Evolutionary conservation across 2,329 filamentous ascomycete genomes (phyloP).

Genomic region (Alternaria ventricosa): DNA sequence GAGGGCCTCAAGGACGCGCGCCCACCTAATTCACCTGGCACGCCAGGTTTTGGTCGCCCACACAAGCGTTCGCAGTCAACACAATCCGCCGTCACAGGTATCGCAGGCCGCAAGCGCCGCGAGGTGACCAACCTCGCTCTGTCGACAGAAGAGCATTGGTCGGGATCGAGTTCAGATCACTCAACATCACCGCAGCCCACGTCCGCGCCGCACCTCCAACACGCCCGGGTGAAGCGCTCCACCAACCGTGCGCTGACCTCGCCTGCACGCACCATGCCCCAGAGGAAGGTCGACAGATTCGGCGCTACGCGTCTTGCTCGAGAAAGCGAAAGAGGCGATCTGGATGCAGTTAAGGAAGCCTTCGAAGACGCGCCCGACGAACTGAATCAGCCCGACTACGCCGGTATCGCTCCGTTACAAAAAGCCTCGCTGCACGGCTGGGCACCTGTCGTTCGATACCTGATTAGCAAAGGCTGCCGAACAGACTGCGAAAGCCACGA

Average conservation of each 20-base stretch:
- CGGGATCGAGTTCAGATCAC: conserved; percentile 46
- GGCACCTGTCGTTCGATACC: conserved; percentile 82
- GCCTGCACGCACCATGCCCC: conserved; percentile 65
- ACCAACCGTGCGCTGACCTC: conserved; percentile 65
- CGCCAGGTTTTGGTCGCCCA: conserved; percentile 39
- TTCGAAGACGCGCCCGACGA: conserved; percentile 83
- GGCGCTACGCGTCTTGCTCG: conserved; percentile 90
- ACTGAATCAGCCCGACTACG: conserved; percentile 87
- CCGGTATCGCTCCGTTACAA: conserved; percentile 94
- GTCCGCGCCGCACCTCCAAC: conserved; percentile 43
- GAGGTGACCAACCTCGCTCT: conserved; percentile 41
- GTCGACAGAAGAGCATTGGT: conserved; percentile 42
- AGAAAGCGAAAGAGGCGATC: conserved; percentile 84
- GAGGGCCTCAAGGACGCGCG: conserved; percentile 43
- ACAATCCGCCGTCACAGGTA: conserved; percentile 41
- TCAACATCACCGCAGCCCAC: conserved; percentile 45
- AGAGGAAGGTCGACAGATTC: conserved; percentile 89
- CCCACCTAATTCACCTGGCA: conserved; percentile 44
- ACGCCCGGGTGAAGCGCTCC: conserved; percentile 64
- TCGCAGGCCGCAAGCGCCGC: conserved; percentile 41
- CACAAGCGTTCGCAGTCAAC: conserved; percentile 50
- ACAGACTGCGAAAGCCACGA: conserved; percentile 78
- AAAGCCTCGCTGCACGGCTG: conserved; percentile 89
- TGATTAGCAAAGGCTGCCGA: conserved; percentile 84
- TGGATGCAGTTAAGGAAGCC: conserved; percentile 77